Evolutionary conservation across 139 green algal genomes (phyloP), one percentile per base, ranked within the genome.

Genomic region (Picochlorum sp.): DNA sequence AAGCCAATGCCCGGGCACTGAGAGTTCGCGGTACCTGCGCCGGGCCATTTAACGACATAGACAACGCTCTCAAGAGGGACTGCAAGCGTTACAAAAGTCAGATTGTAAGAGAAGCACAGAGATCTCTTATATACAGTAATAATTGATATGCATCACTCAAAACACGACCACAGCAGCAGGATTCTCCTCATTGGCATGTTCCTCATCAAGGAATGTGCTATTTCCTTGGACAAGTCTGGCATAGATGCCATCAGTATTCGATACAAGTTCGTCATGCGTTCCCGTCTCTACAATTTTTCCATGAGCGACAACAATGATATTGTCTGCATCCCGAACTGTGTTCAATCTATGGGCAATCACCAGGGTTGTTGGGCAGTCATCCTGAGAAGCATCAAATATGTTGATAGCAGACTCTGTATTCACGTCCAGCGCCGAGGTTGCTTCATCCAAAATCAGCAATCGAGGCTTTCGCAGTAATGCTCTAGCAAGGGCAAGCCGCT

Each of bases 401-500:
- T 20, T 20, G 6, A 54, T 65, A 4, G 30, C 30, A 21, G 31
- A 45, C 60, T 74, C 72, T 9, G 72, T 74, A 18, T 54, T 45
- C 13, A 74, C 77, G 50, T 90, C 84, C 49, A 90, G 65, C 9
- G 81, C 84, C 1, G 67, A 80, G 2, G 84, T 90, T 16, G 84
- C 84, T 67, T 90, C 84, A 65, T 90, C 84, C 26, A 90, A 61
- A 6, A 90, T 66, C 23, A 90, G 62, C 16, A 79, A 23, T 24
- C 31, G 34, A 13, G 84, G 84, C 28, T 80, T 69, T 15, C 60
- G 47, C 16, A 90, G 60, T 20, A 90, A 57, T 0, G 84, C 84
- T 6, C 84, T 71, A 23, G 84, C 84, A 16, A 90, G 86, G 26
- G 84, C 84, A 20, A 90, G 81, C n/a, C 84, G 68, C 65, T 90